Evolutionary conservation across 106 monocot species (phyloP).

Genomic region (Allium sativum): DNA sequence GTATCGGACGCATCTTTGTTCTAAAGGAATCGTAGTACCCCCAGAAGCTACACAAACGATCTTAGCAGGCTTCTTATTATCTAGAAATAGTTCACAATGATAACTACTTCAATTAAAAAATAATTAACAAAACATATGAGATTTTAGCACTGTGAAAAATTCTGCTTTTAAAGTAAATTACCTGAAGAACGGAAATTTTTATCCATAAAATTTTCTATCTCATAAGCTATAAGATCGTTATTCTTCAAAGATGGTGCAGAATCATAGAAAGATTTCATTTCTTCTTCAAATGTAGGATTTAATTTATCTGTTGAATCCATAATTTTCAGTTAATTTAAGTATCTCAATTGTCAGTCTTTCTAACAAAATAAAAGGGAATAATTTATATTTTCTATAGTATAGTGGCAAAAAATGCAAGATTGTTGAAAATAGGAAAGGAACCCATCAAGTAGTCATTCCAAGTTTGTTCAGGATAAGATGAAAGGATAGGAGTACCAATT

Average conservation of each 20-base stretch:
- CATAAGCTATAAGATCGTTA: slow-evolving; percentile 22
- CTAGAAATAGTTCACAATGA: slow-evolving; percentile 15
- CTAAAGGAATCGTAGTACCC: slow-evolving; percentile 94
- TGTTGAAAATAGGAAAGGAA: too few relatives aligned
- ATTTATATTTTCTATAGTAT: too few relatives aligned
- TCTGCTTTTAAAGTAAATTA: neutral
- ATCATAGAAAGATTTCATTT: slow-evolving; percentile 51
- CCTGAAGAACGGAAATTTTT: slow-evolving; percentile 27
- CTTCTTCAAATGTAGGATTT: slow-evolving; percentile 2
- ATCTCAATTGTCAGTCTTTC: too few relatives aligned
- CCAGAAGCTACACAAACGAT: slow-evolving; percentile 96
- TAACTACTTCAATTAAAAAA: neutral
- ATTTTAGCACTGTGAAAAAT: neutral
- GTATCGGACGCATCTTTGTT: slow-evolving; percentile 90
- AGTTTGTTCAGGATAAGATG: too few relatives aligned
- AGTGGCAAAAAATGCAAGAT: too few relatives aligned
- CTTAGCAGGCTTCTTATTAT: slow-evolving; percentile 20
- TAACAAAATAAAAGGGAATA: too few relatives aligned
- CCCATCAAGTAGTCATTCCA: too few relatives aligned
- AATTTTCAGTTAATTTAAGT: neutral
- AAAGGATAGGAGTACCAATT: too few relatives aligned
- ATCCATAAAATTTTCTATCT: slow-evolving; percentile 31
- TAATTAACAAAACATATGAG: neutral
- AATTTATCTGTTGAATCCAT: slow-evolving; percentile 13
- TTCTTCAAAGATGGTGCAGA: slow-evolving; percentile 55